These are phyloP conservation scores for Plasmodium coatneyi DNA, from an alignment of 169 alveolate species.

Conservation along the genomic window DNA sequence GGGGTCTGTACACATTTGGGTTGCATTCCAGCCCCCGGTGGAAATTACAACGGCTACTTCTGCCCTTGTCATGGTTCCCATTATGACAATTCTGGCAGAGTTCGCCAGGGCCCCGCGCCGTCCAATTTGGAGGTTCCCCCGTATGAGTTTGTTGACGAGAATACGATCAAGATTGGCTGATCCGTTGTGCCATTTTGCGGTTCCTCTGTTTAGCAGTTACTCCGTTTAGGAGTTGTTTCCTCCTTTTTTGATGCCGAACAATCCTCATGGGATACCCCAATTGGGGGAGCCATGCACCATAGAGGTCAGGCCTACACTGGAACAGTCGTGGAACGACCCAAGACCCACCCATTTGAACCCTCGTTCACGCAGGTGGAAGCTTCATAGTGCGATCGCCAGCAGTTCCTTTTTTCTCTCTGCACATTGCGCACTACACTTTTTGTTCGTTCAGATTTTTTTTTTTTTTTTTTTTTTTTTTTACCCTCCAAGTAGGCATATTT, in stretches of 20 bases:
- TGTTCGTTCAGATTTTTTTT: not conserved
- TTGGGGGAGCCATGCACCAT: not conserved
- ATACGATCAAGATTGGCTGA: constrained; percentile 87
- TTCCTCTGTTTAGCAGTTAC: not conserved
- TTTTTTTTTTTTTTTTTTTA: not conserved
- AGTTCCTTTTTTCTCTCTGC: not conserved
- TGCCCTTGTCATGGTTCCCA: constrained; percentile 93
- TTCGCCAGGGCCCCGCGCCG: constrained; percentile 92
- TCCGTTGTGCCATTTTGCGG: not conserved
- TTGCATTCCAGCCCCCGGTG: constrained; percentile 88
- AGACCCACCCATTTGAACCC: not conserved
- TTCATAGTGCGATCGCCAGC: not conserved
- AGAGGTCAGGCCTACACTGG: not conserved
- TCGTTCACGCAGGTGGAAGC: not conserved
- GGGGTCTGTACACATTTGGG: constrained; percentile 92
- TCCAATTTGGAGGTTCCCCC: constrained; percentile 90
- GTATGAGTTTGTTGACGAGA: constrained; percentile 87
- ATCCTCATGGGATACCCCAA: not conserved
- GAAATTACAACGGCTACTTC: constrained; percentile 88
- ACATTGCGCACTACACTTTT: not conserved
- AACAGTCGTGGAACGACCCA: not conserved
- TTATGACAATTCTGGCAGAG: constrained; percentile 90
- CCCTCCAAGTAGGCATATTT: not conserved
- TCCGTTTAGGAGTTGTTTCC: not conserved
- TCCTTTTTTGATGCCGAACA: not conserved